Conservation (phyloP, 352 stramenopile species). For the Pythium brachiatum region DNA sequence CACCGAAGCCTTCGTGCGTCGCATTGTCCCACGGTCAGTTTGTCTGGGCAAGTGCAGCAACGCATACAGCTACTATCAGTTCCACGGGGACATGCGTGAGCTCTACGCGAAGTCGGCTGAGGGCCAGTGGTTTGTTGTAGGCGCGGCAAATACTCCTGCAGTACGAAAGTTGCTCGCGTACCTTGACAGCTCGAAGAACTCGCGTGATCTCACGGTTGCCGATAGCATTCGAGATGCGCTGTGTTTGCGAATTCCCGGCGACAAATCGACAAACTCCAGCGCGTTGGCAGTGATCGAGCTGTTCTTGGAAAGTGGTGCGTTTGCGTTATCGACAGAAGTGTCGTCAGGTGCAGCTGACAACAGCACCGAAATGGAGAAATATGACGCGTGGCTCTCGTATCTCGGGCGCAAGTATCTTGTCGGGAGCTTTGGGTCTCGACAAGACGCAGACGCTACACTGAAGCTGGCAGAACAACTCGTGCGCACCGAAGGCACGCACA, state of each 20-base stretch:
- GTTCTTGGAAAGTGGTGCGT: conserved; percentile 15
- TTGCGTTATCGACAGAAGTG: conserved; percentile 17
- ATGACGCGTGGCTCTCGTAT: conserved; percentile 16
- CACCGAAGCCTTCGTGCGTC: conserved; percentile 63
- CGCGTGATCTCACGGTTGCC: conserved; percentile 6
- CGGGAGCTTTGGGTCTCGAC: conserved; percentile 14
- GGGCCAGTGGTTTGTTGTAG: conserved; percentile 46
- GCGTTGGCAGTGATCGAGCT: background rate
- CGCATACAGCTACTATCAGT: conserved; percentile 61
- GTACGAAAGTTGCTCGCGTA: conserved; percentile 47
- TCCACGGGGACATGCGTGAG: conserved; percentile 49
- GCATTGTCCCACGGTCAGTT: conserved; percentile 59
- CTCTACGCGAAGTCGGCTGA: conserved; percentile 53
- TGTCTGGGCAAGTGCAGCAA: conserved; percentile 53
- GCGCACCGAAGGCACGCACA: conserved; percentile 6
- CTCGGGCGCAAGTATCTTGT: conserved; percentile 20
- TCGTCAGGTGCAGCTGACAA: background rate
- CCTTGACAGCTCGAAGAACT: conserved; percentile 31
- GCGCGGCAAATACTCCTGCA: conserved; percentile 18
- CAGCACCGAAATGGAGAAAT: conserved; percentile 21
- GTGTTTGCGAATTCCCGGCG: background rate
- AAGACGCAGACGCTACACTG: conserved; percentile 17
- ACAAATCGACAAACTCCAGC: background rate
- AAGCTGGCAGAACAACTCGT: conserved; percentile 14
- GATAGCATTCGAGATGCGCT: conserved; percentile 12